Base-by-base conservation (phyloP, 345 rosid genomes). In the Carallia pectinifolia region DNA sequence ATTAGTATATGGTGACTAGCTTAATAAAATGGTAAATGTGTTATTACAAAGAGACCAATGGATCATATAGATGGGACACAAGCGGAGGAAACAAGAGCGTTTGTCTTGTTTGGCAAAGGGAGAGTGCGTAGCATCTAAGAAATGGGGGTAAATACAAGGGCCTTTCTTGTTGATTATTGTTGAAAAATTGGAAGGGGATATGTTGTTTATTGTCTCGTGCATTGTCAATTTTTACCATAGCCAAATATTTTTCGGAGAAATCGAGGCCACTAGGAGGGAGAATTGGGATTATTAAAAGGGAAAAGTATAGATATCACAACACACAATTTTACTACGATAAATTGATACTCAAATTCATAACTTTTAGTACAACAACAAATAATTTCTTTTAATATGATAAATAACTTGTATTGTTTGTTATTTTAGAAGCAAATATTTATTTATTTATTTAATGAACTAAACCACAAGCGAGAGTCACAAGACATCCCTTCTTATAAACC, bases 21-120 rank as follows among this genome's bases (percentile, higher is more conserved):
- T 17, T 9, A 53, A n/a, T 44, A 74, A 68, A 77, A 74, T 56
- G 75, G 72, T 65, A 58, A 61, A 33, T 65, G 33, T 52, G 23
- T 12, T 12, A 4, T 44, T 44, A 69, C 53, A 53, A 62, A 10
- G n/a, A 7, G 36, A 27, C 31, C 7, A 2, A 31, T 7, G 62
- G 33, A 30, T 39, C 4, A 72, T 69, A 68, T 9, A 13, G 58
- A 44, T 7, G 10, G 39, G 8, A 44, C 50, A 44, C 2, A 10
- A 27, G 67, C 77, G 81, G 75, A 73, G 65, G 50, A 65, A 12
- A 58, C 79, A 58, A 83, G 69, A 44, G 61, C 75, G 76, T 78
- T 70, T 76, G 61, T 76, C 60, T 50, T 2, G 77, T 38, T 70
- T 29, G 48, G 8, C 10, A 34, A 61, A 17, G 37, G 66, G 70